A percentile compares a stretch with the other conserved stretches of the same genome.
These are phyloP conservation scores for Suhomyces atakaporum DNA, from an alignment of 1,139 yeast species.

Conservation along the genomic window DNA sequence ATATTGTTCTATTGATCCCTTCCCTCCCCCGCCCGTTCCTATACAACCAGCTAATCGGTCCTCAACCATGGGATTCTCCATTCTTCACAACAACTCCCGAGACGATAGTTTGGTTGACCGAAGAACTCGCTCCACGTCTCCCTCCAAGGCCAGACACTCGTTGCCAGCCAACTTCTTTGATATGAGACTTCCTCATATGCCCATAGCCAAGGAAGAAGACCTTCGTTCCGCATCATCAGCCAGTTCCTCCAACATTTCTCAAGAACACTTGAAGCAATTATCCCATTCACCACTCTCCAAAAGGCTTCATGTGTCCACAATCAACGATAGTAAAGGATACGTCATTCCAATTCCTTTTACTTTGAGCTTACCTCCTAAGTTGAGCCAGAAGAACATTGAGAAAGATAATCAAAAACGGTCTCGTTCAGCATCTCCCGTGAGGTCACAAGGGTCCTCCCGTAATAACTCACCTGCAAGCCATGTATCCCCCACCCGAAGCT, in stretches of 20 bases:
- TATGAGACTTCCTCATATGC: slow-evolving; percentile 27
- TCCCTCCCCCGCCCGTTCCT: neutral
- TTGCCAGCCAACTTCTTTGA: slow-evolving; percentile 28
- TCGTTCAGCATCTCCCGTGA: slow-evolving; percentile 17
- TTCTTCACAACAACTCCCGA: slow-evolving; percentile 15
- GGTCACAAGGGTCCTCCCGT: slow-evolving; percentile 12
- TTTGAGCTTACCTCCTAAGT: slow-evolving; percentile 44
- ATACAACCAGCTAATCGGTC: slow-evolving; percentile 1
- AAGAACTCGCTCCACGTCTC: slow-evolving; percentile 36
- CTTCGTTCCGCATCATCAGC: slow-evolving; percentile 21
- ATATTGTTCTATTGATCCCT: slow-evolving; percentile 7
- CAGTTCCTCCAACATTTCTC: slow-evolving; percentile 18
- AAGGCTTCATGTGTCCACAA: slow-evolving; percentile 37
- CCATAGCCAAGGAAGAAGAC: slow-evolving; percentile 25
- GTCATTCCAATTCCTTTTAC: slow-evolving; percentile 50
- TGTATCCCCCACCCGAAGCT: slow-evolving; percentile 15
- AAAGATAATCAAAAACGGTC: slow-evolving; percentile 11
- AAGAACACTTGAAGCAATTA: slow-evolving; percentile 33
- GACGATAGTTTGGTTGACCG: slow-evolving; percentile 25
- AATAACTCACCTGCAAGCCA: slow-evolving; percentile 3
- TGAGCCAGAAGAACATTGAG: slow-evolving; percentile 31
- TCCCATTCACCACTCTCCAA: slow-evolving; percentile 41
- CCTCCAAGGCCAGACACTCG: slow-evolving; percentile 29
- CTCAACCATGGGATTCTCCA: slow-evolving; percentile 6
- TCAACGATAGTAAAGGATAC: slow-evolving; percentile 27